Conservation (phyloP, 768 basidiomycete species). For the Exidia glandulosa region DNA sequence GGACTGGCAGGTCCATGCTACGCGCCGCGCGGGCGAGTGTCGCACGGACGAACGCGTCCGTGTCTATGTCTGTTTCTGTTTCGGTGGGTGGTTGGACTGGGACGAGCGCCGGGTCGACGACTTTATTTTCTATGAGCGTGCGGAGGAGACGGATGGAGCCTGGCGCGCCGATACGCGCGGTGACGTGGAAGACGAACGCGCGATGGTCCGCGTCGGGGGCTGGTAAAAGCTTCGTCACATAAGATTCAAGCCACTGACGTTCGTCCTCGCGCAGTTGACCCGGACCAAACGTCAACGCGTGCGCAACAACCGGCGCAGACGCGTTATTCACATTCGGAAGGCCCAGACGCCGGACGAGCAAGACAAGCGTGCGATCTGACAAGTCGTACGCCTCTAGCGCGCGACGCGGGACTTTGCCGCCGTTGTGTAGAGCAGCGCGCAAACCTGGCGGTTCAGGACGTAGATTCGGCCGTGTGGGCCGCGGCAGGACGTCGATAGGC, state of each 20-base stretch:
- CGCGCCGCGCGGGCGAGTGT: neutral
- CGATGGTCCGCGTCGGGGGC: neutral
- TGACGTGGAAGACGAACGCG: neutral
- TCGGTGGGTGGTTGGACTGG: neutral
- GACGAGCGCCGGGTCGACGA: neutral
- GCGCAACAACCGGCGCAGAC: neutral
- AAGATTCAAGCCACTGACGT: neutral
- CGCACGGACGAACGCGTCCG: neutral
- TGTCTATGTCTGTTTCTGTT: neutral
- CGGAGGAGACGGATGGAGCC: neutral
- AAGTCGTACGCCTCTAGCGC: neutral
- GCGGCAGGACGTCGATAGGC: too few relatives aligned
- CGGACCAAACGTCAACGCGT: neutral
- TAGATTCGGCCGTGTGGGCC: too few relatives aligned
- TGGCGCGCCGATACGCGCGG: neutral
- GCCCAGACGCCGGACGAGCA: neutral
- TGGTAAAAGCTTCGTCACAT: neutral
- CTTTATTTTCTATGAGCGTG: neutral
- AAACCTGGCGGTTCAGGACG: too few relatives aligned
- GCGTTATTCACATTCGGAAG: neutral
- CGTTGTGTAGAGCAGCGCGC: too few relatives aligned
- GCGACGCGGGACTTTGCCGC: neutral
- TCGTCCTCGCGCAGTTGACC: neutral
- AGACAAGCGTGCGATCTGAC: neutral
- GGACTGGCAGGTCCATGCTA: neutral